Evolutionary conservation across 2,329 filamentous ascomycete species (phyloP), one percentile per base, ranked within the genome.

Genomic region (Ophiocordyceps robertsii): DNA sequence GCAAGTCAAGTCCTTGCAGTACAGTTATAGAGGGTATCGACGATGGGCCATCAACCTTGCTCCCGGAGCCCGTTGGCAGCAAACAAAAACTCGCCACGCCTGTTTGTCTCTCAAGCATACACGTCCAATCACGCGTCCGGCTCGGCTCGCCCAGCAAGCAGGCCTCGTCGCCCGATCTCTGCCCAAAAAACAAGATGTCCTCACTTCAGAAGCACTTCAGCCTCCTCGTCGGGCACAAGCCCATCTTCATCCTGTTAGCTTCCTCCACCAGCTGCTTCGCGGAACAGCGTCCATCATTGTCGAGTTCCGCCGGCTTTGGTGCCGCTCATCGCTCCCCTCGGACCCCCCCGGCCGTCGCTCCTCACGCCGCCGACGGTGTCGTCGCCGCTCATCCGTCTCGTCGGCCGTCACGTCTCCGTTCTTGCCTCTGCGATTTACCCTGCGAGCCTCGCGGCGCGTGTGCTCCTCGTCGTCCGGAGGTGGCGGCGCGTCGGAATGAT

Each of bases 401-500:
- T 66, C 66, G n/a, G 55, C 60, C 16, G 62, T 59, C 13, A 47
- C 56, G 5, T 69, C 69, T 10, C 62, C 64, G 31, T 65, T 56
- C 48, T 62, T 68, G 40, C 63, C 60, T 39, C 65, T 61, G 11
- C 70, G 67, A 16, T 67, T 64, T 14, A 67, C 61, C 38, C 67
- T 59, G 14, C 69, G 66, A 6, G 64, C 66, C 39, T 72, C 72
- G 9, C 69, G 69, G 12, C 70, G 65, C 10, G 65, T 68, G 39
- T 68, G 67, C 17, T 72, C 71, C 27, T 71, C 68, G 10, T 70
- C 66, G 4, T 68, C 66, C 1, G 73, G 74, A 2, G 76, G 75
- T 3, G 75, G 74, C 2, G 73, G 73, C 3, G 75, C 75, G 49
- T 79, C 77, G 2, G 71, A 74, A 50, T 78, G 70, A 12, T 80